These are phyloP conservation scores for Dactylellina sp. DNA, from an alignment of 2,329 filamentous ascomycete genomes.

Conservation along the genomic window DNA sequence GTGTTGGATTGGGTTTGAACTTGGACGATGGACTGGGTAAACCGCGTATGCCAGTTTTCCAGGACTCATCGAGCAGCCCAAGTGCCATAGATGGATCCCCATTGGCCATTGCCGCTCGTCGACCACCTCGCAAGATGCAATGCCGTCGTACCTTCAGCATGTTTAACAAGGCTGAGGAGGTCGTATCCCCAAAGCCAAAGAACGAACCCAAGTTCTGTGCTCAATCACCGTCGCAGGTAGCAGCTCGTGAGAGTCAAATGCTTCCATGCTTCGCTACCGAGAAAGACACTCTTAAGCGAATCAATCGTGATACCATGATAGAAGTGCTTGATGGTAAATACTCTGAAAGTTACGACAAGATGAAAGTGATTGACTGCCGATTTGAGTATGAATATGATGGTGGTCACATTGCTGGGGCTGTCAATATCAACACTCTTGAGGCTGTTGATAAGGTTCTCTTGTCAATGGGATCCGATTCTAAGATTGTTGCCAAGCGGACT, in stretches of 20 bases:
- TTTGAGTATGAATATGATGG: constrained; percentile 99
- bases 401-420: constrained; percentile 89
- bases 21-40: constrained; percentile 31
- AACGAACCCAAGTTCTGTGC: constrained; percentile 65
- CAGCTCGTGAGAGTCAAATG: constrained; percentile 71
- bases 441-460: constrained; percentile 81
- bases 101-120: constrained; percentile 76
- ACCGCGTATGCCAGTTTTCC: constrained; percentile 53
- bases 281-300: constrained; percentile 88
- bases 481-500: constrained; percentile 75
- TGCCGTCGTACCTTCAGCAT: constrained; percentile 89
- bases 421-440: constrained; percentile 98
- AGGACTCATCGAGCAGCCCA: constrained; percentile 48
- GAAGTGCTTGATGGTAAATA: constrained; percentile 89
- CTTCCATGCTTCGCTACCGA: constrained; percentile 87
- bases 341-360: constrained; percentile 78
- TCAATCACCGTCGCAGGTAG: constrained; percentile 60
- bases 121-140: constrained; percentile 82
- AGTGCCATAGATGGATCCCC: constrained; percentile 77
- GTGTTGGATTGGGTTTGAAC: constrained; percentile 48
- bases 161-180: constrained; percentile 91
- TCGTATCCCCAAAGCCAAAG: constrained; percentile 82
- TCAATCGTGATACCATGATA: constrained; percentile 82
- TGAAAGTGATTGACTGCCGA: constrained; percentile 92
- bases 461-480: constrained; percentile 62